Evolutionary conservation across 2,329 filamentous ascomycete species (phyloP).

Genomic region (Aspergillus aculeatus): DNA sequence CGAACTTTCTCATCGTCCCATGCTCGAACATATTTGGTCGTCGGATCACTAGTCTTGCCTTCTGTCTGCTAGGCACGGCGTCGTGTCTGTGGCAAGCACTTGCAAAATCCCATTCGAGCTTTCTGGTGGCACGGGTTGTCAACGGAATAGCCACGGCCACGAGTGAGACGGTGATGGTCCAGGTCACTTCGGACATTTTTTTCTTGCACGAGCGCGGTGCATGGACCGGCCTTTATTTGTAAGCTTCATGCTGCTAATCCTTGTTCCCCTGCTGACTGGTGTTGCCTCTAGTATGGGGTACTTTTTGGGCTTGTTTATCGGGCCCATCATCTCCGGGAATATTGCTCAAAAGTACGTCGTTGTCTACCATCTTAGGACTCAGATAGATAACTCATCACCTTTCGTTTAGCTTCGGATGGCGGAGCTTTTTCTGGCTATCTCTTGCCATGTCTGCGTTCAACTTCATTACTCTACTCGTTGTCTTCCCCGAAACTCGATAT

Average conservation of each 20-base stretch:
- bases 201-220: slow-evolving; percentile 11
- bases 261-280: neutral
- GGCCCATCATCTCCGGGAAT: slow-evolving; percentile 7
- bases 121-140: slow-evolving; percentile 5
- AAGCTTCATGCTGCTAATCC: neutral
- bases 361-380: neutral
- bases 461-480: neutral
- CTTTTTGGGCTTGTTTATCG: slow-evolving; percentile 9
- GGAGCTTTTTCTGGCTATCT: neutral
- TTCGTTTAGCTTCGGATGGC: neutral
- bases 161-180: slow-evolving; percentile 7
- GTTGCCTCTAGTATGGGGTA: neutral
- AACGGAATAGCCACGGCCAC: slow-evolving; percentile 6
- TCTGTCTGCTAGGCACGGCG: neutral
- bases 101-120: neutral
- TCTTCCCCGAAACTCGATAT: neutral
- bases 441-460: neutral
- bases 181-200: slow-evolving; percentile 7
- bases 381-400: neutral
- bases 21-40: slow-evolving; percentile 9
- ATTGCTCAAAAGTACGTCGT: slow-evolving; percentile 8
- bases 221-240: slow-evolving; percentile 9
- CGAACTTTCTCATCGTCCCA: slow-evolving; percentile 9
- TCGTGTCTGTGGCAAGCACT: slow-evolving; percentile 8
- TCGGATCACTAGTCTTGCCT: neutral